phyloP scores from a whole-genome alignment of 2,329 filamentous ascomycete species.

The Fusarium secorum region DNA sequence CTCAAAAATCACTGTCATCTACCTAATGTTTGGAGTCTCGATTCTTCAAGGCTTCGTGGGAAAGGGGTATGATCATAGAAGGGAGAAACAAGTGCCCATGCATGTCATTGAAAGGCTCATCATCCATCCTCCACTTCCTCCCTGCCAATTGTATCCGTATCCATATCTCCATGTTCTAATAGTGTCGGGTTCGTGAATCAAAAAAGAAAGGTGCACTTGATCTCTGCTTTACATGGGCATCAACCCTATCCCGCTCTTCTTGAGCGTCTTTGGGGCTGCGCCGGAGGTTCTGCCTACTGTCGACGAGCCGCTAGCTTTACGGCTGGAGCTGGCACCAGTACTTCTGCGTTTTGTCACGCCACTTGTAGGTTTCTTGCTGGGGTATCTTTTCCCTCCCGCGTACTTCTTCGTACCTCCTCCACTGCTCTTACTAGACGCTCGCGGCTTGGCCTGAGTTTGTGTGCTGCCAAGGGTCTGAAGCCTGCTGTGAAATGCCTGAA shows the following conservation, averaged over 20 bases:
- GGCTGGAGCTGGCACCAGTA: slow-evolving; percentile 37
- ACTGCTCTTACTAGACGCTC: slow-evolving; percentile 39
- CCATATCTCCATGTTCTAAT: neutral
- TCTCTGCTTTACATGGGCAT: slow-evolving; percentile 42
- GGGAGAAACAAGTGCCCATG: slow-evolving; percentile 11
- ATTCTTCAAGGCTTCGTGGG: slow-evolving; percentile 11
- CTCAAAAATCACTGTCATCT: slow-evolving; percentile 11
- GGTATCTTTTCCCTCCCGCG: slow-evolving; percentile 43
- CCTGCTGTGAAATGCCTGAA: slow-evolving; percentile 47
- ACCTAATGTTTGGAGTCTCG: slow-evolving; percentile 10
- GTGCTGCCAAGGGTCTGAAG: slow-evolving; percentile 44
- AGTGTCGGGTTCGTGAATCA: slow-evolving; percentile 5
- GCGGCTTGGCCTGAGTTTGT: slow-evolving; percentile 39
- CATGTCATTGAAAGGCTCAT: slow-evolving; percentile 30
- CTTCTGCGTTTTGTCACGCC: slow-evolving; percentile 45
- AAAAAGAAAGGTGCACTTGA: neutral
- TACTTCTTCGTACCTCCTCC: slow-evolving; percentile 41
- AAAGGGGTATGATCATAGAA: slow-evolving; percentile 23
- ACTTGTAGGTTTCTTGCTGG: slow-evolving; percentile 43
- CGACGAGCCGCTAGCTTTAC: slow-evolving; percentile 46
- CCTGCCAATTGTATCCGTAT: neutral
- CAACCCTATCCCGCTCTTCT: slow-evolving; percentile 48
- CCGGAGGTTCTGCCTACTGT: slow-evolving; percentile 34
- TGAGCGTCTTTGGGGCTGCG: slow-evolving; percentile 39
- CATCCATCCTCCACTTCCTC: slow-evolving; percentile 12